Conservation (phyloP, 257 asterid genomes). For the Oldenlandia corymbosa region DNA sequence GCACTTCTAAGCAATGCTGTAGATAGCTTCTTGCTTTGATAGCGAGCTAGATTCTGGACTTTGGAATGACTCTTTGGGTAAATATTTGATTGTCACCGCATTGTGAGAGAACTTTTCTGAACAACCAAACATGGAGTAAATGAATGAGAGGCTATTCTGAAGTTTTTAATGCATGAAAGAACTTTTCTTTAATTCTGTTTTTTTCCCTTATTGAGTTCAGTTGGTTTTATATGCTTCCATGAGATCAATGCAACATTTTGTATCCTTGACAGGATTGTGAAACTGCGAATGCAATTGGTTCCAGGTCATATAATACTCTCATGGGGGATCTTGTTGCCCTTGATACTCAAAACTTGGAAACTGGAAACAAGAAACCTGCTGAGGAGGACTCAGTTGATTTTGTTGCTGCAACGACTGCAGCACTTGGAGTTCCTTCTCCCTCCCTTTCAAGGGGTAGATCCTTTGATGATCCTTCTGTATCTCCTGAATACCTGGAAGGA, state of each 20-base stretch:
- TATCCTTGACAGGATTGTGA: slow-evolving; percentile 55
- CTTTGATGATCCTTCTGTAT: slow-evolving; percentile 56
- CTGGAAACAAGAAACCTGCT: slow-evolving; percentile 31
- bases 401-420: slow-evolving; percentile 93
- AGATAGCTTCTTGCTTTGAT: not conserved
- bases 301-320: slow-evolving; percentile 80
- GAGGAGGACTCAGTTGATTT: slow-evolving; percentile 84
- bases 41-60: not conserved
- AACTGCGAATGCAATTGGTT: slow-evolving; percentile 74
- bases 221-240: not conserved
- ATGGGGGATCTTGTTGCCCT: slow-evolving; percentile 89
- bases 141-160: not conserved
- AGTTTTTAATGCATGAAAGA: not conserved
- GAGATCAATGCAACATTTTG: slow-evolving; percentile 4
- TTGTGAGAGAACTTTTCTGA: not conserved
- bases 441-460: slow-evolving; percentile 77
- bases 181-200: not conserved
- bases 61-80: not conserved
- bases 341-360: slow-evolving; percentile 49
- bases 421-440: slow-evolving; percentile 96
- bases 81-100: not conserved
- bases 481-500: slow-evolving; percentile 20
- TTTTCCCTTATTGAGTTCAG: not conserved
- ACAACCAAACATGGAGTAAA: not conserved
- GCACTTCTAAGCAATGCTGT: not conserved